Evolutionary conservation across 1,139 yeast genomes (phyloP).

Genomic region (Geotrichum europaeum): DNA sequence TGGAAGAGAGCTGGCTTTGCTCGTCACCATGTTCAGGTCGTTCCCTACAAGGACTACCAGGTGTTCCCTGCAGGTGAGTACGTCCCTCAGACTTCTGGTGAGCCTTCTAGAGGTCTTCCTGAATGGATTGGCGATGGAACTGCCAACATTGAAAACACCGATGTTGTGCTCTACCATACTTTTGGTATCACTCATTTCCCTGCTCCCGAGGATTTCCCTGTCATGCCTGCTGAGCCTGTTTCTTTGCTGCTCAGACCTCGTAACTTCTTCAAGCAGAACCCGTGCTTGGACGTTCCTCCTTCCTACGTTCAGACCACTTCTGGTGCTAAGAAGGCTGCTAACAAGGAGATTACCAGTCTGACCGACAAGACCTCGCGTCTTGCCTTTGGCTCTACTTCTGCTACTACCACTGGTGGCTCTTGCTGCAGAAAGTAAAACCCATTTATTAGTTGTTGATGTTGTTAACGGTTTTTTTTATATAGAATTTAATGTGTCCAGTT

Average conservation of each 20-base stretch:
- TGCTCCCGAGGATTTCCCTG: constrained; percentile 84
- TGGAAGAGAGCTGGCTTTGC: constrained; percentile 84
- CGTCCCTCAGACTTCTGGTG: constrained; percentile 77
- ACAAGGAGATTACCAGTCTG: constrained; percentile 42
- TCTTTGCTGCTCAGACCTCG: constrained; percentile 71
- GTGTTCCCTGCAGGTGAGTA: constrained; percentile 76
- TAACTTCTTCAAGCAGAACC: constrained; percentile 69
- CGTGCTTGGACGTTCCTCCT: constrained; percentile 69
- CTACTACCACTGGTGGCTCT: constrained; percentile 14
- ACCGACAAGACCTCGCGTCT: constrained; percentile 44
- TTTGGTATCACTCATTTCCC: constrained; percentile 84
- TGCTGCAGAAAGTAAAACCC: constrained; percentile 26
- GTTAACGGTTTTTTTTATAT: neutral
- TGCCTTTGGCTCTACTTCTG: constrained; percentile 33
- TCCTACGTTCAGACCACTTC: constrained; percentile 59
- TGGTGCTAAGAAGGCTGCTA: constrained; percentile 42
- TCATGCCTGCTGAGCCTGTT: constrained; percentile 82
- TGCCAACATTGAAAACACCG: constrained; percentile 59
- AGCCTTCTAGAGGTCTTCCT: constrained; percentile 62
- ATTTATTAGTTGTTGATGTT: neutral
- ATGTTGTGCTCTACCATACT: constrained; percentile 68
- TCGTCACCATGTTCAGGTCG: constrained; percentile 56
- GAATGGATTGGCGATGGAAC: constrained; percentile 67
- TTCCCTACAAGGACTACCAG: constrained; percentile 58
- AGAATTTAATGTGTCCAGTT: neutral